Base-by-base conservation (phyloP, 257 asterid species). In the Dorcoceras hygrometricum region DNA sequence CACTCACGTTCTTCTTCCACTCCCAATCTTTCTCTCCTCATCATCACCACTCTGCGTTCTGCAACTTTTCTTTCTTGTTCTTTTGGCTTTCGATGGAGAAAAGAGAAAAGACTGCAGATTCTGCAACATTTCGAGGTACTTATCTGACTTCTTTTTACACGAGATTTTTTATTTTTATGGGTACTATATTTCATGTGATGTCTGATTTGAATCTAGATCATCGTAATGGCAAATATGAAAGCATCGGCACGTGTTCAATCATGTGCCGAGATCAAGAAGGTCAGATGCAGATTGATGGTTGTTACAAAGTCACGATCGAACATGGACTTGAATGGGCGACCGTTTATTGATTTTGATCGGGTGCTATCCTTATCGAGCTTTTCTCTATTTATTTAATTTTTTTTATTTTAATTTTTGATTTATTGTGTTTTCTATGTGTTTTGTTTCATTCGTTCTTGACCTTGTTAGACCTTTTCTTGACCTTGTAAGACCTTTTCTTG, bases 401-500 rank as follows among this genome's bases (percentile, higher is more conserved):
- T 1, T 50, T 25, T 20, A 3, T 2, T 16, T 5, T 58, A 31
- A 75, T 88, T 86, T 89, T 82, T 80, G 81, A 78, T 83, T 80
- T 82, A 84, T 87, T 89, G 77, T 76, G 79, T 84, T 86, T 81
- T 72, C 9, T 75, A 78, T 63, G 61, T 73, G 12, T 12, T 7
- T 46, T 23, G 23, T 22, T 22, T 3, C 31, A 2, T 4, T 48
- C 81, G 61, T 89, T 91, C 98, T 91, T 82, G 87, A 82, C 87
- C 87, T 82, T 82, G 87, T 82, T 76, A 82, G 87, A 79, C 87
- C 87, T 82, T 82, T 82, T 82, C 83, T 82, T 91, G 98, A 89
- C 95, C 95, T 92, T 92, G 97, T 89, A 92, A 92, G 96, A 83
- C 97, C 98, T 89, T 84, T 91, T 87, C 95, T 86, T 88, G 97